Percentiles rank a stretch among this genome's conserved stretches.
phyloP scores from a whole-genome alignment of 129 eudicot genomes.

The Saposhnikovia divaricata region DNA sequence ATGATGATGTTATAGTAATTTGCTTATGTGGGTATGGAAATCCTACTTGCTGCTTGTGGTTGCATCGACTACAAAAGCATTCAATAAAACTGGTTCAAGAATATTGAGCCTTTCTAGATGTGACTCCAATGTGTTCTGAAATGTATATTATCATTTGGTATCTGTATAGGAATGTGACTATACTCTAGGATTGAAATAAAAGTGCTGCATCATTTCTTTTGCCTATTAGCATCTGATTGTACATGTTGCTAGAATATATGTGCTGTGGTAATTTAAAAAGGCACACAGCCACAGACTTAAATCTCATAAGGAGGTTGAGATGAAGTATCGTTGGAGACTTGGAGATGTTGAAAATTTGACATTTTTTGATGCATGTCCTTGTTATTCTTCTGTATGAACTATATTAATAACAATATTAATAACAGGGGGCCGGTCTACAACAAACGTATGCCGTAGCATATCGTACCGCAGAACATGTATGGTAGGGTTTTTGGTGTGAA shows the following conservation, averaged over 20 bases:
- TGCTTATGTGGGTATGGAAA: slow-evolving; percentile 4
- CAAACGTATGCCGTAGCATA: no score
- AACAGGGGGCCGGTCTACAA: no score
- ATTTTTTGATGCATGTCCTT: no score
- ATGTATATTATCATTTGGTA: background rate
- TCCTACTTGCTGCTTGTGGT: slow-evolving; percentile 9
- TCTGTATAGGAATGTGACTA: background rate
- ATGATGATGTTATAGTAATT: background rate
- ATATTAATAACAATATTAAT: no score
- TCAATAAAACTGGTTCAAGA: background rate
- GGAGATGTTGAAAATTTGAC: background rate
- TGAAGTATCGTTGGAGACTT: no score
- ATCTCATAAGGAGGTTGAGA: background rate
- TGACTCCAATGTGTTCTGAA: background rate
- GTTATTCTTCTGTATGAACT: no score
- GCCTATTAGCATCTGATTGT: background rate
- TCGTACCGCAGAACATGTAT: no score
- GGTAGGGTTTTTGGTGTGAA: no score
- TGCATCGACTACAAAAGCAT: background rate
- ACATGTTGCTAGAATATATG: background rate
- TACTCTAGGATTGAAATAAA: background rate
- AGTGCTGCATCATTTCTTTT: background rate
- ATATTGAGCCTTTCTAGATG: background rate
- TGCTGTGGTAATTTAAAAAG: background rate
- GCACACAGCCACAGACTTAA: background rate